Evolutionary conservation across 257 asterid genomes (phyloP).

Genomic region (Solanum rostratum): DNA sequence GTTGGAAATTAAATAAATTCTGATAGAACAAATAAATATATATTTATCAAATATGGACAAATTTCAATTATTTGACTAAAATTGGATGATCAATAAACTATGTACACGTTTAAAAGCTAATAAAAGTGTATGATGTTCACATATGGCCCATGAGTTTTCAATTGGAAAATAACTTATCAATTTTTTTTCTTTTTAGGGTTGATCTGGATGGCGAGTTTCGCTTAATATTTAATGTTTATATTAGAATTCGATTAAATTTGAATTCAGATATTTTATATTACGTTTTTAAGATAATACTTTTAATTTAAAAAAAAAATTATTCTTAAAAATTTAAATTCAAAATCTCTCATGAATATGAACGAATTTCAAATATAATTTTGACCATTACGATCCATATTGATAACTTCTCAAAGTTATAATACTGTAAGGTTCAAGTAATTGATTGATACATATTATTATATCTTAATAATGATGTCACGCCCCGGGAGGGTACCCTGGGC

Average conservation of each 20-base stretch:
- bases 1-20: not conserved
- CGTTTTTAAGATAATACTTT: no score
- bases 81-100: not conserved
- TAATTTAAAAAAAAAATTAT: no score
- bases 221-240: fast-evolving
- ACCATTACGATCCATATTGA: not conserved
- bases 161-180: not conserved
- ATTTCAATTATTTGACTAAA: not conserved
- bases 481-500: no score
- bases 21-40: not conserved
- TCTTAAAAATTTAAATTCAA: not conserved
- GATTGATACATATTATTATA: not conserved
- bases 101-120: not conserved
- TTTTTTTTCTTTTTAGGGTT: no score
- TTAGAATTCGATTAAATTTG: not conserved
- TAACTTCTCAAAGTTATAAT: not conserved
- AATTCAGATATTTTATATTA: not conserved
- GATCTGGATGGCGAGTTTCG: no score
- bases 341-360: not conserved
- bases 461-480: no score
- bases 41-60: not conserved
- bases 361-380: fast-evolving
- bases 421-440: not conserved
- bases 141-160: not conserved
- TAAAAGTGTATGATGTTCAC: not conserved